These are phyloP conservation scores for Fulvia fulva DNA, from an alignment of 2,329 filamentous ascomycete species.

Conservation along the genomic window DNA sequence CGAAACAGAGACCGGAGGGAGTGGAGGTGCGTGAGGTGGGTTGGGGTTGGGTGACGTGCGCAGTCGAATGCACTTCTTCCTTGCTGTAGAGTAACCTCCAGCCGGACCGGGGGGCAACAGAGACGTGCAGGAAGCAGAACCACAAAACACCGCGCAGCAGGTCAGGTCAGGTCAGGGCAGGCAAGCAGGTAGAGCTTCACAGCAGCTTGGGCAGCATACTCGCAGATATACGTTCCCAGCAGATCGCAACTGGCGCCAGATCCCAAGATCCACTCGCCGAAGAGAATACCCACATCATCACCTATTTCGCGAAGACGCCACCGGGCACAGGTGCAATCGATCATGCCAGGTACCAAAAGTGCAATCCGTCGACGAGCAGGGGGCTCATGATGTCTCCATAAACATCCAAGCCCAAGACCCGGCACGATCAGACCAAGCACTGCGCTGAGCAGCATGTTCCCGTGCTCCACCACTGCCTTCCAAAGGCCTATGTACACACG, in stretches of 20 bases:
- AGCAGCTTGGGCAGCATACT: not conserved
- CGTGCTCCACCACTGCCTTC: not conserved
- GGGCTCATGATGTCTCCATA: constrained; percentile 2
- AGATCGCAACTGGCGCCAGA: constrained; percentile 18
- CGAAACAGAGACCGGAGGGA: constrained; percentile 25
- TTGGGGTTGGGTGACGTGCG: constrained; percentile 9
- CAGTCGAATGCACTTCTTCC: constrained; percentile 18
- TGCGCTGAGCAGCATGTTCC: constrained; percentile 5
- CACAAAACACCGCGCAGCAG: not conserved
- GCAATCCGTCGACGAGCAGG: constrained; percentile 17
- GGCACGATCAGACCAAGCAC: constrained; percentile 16
- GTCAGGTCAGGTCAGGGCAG: not conserved
- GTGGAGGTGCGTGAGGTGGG: too few species aligned
- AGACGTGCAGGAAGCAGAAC: constrained; percentile 8
- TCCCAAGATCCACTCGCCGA: constrained; percentile 13
- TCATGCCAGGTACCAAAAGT: constrained; percentile 24
- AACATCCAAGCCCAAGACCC: not conserved
- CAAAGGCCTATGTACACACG: not conserved
- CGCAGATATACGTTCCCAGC: constrained; percentile 20
- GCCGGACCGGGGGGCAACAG: constrained; percentile 10
- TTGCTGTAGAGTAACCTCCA: constrained; percentile 34
- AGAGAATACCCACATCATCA: not conserved
- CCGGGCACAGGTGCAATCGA: constrained; percentile 20
- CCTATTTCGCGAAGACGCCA: constrained; percentile 15
- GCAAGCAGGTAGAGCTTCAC: not conserved